Evolutionary conservation across 2,329 filamentous ascomycete species (phyloP), one percentile per base, ranked within the genome.

Genomic region (Pyrenophora seminiperda): DNA sequence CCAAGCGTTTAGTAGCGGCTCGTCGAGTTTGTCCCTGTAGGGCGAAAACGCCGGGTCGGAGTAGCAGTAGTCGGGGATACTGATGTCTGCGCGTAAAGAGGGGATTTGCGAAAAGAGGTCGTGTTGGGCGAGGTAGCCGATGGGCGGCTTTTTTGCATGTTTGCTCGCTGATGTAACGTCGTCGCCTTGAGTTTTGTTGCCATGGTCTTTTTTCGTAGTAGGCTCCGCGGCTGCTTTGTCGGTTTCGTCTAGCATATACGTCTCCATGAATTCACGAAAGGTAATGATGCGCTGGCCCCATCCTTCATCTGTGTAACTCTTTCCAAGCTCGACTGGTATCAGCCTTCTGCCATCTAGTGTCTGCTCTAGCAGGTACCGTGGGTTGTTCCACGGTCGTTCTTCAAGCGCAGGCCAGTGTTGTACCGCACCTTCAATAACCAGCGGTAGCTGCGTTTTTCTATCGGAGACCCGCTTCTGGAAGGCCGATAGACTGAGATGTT

Each of bases 81-180:
- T 75, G 47, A 97, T 89, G 71, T 97, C 93, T 52, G 82, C 78
- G 11, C 86, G 81, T 3, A 99, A 77, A 1, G 79, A 73, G 1
- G 92, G 91, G 10, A 99, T 87, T 68, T 97, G 94, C 0, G 80
- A 74, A 62, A 97, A 87, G 29, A 99, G 82, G 60, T 93, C 85
- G 74, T 97, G 91, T 68, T 99, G 94, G 7, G 94, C 94, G 36
- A 99, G 83, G 70, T 99, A 99, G 10, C 87, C 90, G 9, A 81
- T 84, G n/a, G 61, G 53, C 4, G 7, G 10, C 13, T 27, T 11
- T 27, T 15, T 24, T 19, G 32, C 30, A 19, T 19, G 9, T 3
- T 13, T 41, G 18, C n/a, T 31, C 20, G 22, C 24, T 4, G 18
- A 10, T 1, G 24, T 15, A 15, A n/a, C 7, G 3, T 24, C 19